These are phyloP conservation scores for Typha latifolia DNA, from an alignment of 176 grass and related monocot species.

Conservation along the genomic window DNA sequence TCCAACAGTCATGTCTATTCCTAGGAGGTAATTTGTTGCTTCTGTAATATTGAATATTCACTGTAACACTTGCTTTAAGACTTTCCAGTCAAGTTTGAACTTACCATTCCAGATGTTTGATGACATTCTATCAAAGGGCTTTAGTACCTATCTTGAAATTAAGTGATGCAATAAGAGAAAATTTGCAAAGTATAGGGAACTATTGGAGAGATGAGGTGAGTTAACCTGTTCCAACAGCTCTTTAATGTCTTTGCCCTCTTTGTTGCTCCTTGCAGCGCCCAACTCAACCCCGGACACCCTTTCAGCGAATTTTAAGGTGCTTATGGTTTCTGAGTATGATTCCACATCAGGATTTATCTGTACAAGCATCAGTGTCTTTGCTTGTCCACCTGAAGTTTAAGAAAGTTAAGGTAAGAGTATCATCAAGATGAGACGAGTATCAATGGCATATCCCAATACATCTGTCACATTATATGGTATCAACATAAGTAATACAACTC, in stretches of 20 bases:
- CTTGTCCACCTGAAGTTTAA: constrained; percentile 77
- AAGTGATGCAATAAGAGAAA: not conserved
- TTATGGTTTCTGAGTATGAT: constrained; percentile 92
- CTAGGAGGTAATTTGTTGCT: no score
- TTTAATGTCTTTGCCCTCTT: constrained; percentile 97
- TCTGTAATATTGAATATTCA: no score
- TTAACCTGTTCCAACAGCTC: constrained; percentile 85
- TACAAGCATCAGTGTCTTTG: constrained; percentile 96
- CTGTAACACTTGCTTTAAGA: no score
- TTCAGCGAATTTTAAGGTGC: constrained; percentile 97
- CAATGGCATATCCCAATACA: not conserved
- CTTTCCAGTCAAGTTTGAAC: no score
- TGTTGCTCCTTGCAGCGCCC: constrained; percentile 85
- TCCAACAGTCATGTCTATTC: no score
- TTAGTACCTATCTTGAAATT: no score
- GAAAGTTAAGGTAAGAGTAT: not conserved
- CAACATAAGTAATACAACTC: not conserved
- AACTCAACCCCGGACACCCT: constrained; percentile 97
- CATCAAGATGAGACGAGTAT: not conserved
- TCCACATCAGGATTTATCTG: constrained; percentile 87
- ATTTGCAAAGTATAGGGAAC: constrained; percentile 5
- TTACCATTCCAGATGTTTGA: no score
- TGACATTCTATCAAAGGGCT: no score
- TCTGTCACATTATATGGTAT: not conserved
- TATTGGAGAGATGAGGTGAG: not conserved